Evolutionary conservation across 2,329 filamentous ascomycete genomes (phyloP), one percentile per base, ranked within the genome.

Genomic region (Albophoma yamanashiensis): DNA sequence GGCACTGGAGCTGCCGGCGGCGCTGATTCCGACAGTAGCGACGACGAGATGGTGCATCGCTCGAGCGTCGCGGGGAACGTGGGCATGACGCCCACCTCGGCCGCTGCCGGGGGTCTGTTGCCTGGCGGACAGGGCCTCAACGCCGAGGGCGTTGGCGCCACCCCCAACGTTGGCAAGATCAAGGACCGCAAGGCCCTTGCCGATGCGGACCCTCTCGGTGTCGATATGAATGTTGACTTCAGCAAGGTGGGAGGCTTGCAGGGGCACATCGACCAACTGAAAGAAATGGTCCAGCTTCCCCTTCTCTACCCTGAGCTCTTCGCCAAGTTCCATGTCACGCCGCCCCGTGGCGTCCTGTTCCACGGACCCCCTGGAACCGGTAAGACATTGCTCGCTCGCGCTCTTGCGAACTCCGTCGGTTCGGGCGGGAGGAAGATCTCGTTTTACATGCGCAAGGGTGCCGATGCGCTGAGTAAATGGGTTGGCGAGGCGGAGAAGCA

Each of bases 371-470:
- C 95, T 6, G 94, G 94, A 72, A 99, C 94, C 20, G 94, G 94
- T 82, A 99, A 97, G 78, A 99, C 94, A 15, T 80, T 99, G n/a
- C 83, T 99, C 62, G 94, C 95, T 58, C 86, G 94, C 68, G 94
- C 94, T 50, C 79, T 99, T 55, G 92, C 95, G 57, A 95, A 94
- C 60, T 95, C 90, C 62, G 89, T 96, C 61, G 92, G 91, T 64
- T 86, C 89, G 15, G 89, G 93, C 57, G 93, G 93, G 27, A 88
- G 89, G 65, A 97, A 97, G 72, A 94, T 99, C 64, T 97, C 92
- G 0, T 99, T 99, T 68, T 99, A 97, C 75, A 99, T 99, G 94
- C 89, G 94, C 62, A 99, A 99, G 75, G 95, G 94, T 71, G 95
- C 94, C 31, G 94, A 99, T 81, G 92, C 92, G 20, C 79, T 99